Percentiles rank a stretch among this genome's conserved stretches.
phyloP scores from a whole-genome alignment of 2,329 filamentous ascomycete genomes.

The Pezicula rhizophila region DNA sequence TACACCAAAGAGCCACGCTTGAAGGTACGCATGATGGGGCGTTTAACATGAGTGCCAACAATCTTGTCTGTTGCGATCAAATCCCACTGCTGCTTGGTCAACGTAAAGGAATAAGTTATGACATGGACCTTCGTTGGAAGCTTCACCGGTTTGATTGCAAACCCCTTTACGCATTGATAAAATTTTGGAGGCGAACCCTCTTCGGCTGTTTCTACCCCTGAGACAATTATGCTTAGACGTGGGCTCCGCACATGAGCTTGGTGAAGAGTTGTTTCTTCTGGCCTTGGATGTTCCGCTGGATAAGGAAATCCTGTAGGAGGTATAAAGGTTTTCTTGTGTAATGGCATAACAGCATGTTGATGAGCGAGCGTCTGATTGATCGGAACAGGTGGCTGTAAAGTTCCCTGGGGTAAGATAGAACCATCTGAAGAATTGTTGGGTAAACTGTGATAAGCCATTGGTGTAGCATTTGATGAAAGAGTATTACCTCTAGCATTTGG shows the following conservation, averaged over 20 bases:
- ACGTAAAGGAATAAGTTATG: conserved; percentile 30
- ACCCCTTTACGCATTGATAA: conserved; percentile 52
- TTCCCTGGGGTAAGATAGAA: neutral
- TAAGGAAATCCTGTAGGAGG: conserved; percentile 28
- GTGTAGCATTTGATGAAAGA: too few species aligned
- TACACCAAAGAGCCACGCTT: conserved; percentile 52
- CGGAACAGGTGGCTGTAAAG: neutral
- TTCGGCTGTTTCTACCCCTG: conserved; percentile 19
- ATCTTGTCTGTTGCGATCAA: conserved; percentile 19
- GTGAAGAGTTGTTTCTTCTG: conserved; percentile 45
- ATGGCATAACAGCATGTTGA: neutral
- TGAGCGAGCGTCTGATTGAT: neutral
- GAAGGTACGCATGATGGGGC: conserved; percentile 28
- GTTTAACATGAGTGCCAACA: conserved; percentile 8
- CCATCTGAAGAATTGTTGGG: neutral
- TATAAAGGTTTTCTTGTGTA: conserved; percentile 24
- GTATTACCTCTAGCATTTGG: too few species aligned
- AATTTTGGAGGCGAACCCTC: conserved; percentile 17
- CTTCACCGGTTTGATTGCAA: conserved; percentile 40
- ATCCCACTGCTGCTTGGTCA: conserved; percentile 13
- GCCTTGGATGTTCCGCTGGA: conserved; percentile 36
- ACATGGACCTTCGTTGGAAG: conserved; percentile 21
- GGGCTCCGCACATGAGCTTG: conserved; percentile 53
- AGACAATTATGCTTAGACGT: conserved; percentile 26
- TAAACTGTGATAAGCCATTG: neutral